Evolutionary conservation across 768 basidiomycete species (phyloP).

Genomic region (Trametes cubensis): DNA sequence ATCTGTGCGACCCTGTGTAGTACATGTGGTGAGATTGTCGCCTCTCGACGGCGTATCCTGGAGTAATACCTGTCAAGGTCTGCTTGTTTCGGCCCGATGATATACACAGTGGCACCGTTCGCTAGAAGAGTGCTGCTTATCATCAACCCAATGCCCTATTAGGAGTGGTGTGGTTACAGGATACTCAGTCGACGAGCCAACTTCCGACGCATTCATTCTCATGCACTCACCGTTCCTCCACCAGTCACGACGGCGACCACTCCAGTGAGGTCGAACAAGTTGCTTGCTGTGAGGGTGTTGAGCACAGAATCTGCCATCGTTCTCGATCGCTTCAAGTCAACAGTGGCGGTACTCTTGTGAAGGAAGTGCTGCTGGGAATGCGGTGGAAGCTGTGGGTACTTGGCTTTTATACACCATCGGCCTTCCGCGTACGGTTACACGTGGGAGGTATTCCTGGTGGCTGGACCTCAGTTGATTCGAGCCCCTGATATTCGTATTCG

Average conservation of each 20-base stretch:
- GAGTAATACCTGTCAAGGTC: constrained; percentile 42
- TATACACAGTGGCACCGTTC: constrained; percentile 53
- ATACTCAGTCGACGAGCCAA: background rate
- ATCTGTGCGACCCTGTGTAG: constrained; percentile 36
- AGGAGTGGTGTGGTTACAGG: background rate
- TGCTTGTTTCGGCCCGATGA: constrained; percentile 46
- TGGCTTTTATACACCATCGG: too few relatives aligned
- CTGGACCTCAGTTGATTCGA: too few relatives aligned
- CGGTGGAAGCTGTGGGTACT: background rate
- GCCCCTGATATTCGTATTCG: too few relatives aligned
- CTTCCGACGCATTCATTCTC: too few relatives aligned
- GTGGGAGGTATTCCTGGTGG: too few relatives aligned
- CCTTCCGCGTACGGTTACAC: too few relatives aligned
- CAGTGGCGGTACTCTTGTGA: too few relatives aligned
- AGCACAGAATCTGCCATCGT: constrained; percentile 30
- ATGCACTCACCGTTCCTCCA: constrained; percentile 42
- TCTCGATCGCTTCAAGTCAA: too few relatives aligned
- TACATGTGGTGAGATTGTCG: too few relatives aligned
- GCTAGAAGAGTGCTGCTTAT: constrained; percentile 49
- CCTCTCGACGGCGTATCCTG: too few relatives aligned
- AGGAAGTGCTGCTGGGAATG: background rate
- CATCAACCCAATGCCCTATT: constrained; percentile 54
- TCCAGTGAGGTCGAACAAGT: constrained; percentile 46
- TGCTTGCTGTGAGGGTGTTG: constrained; percentile 38
- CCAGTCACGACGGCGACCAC: constrained; percentile 51